Conservation (phyloP, 371 early-diverging fungal species). For the Mycotypha africana region DNA sequence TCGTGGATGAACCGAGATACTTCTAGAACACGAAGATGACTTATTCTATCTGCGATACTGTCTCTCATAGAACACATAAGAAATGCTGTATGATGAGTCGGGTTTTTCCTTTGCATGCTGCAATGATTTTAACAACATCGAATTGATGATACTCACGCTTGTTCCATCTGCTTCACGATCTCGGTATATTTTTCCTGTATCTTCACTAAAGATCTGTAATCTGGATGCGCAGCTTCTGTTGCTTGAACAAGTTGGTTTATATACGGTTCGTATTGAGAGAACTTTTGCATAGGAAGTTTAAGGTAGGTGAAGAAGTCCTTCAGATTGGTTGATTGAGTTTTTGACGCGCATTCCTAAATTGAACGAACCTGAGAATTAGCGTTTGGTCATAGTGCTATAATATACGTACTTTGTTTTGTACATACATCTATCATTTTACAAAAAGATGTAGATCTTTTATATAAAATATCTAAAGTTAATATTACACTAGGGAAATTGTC, state of each 20-base stretch:
- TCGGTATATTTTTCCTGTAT: slow-evolving; percentile 4
- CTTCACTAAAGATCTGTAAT: slow-evolving; percentile 3
- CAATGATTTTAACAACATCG: not conserved
- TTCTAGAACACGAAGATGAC: slow-evolving; percentile 14
- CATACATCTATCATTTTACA: slow-evolving; percentile 19
- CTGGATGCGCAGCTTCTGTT: slow-evolving; percentile 18
- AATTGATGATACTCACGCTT: slow-evolving; percentile 10
- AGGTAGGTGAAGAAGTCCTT: slow-evolving; percentile 11
- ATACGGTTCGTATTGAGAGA: slow-evolving; percentile 1
- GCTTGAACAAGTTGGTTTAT: slow-evolving; percentile 2
- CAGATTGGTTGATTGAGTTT: not conserved
- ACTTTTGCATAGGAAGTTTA: slow-evolving; percentile 5
- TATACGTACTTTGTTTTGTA: not conserved
- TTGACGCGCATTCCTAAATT: not conserved
- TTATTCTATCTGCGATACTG: slow-evolving; percentile 15
- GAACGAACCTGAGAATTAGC: no score
- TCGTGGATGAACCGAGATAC: slow-evolving; percentile 4
- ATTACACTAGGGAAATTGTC: slow-evolving; percentile 11
- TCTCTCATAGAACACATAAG: not conserved
- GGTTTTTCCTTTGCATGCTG: no score
- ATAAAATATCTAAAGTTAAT: slow-evolving; percentile 18
- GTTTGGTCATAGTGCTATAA: no score
- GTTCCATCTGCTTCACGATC: slow-evolving; percentile 5
- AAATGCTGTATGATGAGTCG: not conserved
- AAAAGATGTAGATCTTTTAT: slow-evolving; percentile 12